Evolutionary conservation across 352 stramenopile species (phyloP), one percentile per base, ranked within the genome.

Genomic region (Phytophthora cactorum): DNA sequence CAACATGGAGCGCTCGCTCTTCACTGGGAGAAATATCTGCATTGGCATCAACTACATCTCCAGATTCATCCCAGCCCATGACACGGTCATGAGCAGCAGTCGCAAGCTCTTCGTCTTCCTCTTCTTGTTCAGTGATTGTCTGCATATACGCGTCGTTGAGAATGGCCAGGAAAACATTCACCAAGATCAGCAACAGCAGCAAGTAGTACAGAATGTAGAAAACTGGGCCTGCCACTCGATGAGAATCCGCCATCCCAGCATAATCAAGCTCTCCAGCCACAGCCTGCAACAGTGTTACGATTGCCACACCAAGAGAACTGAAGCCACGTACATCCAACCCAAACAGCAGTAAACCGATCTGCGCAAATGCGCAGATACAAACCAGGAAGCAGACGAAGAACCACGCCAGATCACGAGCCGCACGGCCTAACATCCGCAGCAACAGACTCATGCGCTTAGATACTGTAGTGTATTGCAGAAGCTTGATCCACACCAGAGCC

Each of bases 151-250:
- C 84, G 60, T 92, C 86, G 34, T 91, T 91, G 11, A 93, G 62
- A 39, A 93, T 90, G 27, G 84, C 84, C 6, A 89, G 68, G 45
- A 92, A 91, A 8, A 93, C 79, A 41, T 93, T 93, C 56, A 91
- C 73, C 45, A 90, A 46, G 14, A 93, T 79, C 8, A 93, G 66
- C 44, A 92, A 54, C 52, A 93, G 55, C 41, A 92, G 54, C 45
- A 92, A 54, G 63, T 92, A 93, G 66, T 88, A 93, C 47, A 74
- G 50, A 25, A 91, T 74, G 59, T 89, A 93, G 66, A 86, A 93
- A 5, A 92, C 57, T 49, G 86, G 86, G 0, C 83, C 86, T 2
- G 89, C 68, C 44, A 77, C 71, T 5, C 53, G 64, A 46, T 90
- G 79, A 0, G 84, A 72, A 15, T 77, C 67, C 3, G 69, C 54